These are phyloP conservation scores for Chenopodium formosanum DNA, from an alignment of 148 eudicot species.

Conservation along the genomic window DNA sequence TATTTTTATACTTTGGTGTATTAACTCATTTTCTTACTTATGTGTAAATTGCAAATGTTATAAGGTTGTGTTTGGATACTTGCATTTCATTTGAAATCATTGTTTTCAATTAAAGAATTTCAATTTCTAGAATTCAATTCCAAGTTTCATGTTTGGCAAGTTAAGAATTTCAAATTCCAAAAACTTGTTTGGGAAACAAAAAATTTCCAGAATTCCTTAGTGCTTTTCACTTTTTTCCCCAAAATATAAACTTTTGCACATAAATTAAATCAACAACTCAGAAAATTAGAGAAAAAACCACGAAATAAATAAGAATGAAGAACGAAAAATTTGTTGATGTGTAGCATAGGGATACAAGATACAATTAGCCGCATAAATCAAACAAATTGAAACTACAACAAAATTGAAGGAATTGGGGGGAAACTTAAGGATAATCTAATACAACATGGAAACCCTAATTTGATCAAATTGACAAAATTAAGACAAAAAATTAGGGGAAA, in stretches of 20 bases:
- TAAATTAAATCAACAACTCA: slow-evolving; percentile 25
- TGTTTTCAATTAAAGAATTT: no score
- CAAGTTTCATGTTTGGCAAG: no score
- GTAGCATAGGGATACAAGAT: slow-evolving; percentile 33
- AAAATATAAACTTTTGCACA: slow-evolving; percentile 16
- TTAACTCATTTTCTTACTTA: no score
- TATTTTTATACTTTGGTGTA: no score
- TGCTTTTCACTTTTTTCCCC: slow-evolving; percentile 7
- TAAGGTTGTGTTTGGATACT: no score
- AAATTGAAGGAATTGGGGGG: slow-evolving; percentile 13
- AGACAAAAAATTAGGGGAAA: not conserved
- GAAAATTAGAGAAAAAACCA: slow-evolving; percentile 21
- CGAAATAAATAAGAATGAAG: slow-evolving; percentile 17
- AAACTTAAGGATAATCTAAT: slow-evolving; percentile 15
- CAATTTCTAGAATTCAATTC: no score
- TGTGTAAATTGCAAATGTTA: no score
- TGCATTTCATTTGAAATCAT: no score
- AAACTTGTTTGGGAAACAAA: no score
- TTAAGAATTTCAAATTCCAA: no score
- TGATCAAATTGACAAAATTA: slow-evolving; percentile 10
- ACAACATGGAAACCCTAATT: slow-evolving; percentile 22
- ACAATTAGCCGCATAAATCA: slow-evolving; percentile 22
- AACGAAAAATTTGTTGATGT: slow-evolving; percentile 30
- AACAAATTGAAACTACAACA: slow-evolving; percentile 11
- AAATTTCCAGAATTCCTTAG: not conserved